Percentiles rank a stretch among this genome's conserved stretches.
phyloP scores from a whole-genome alignment of 1,139 yeast genomes.

The Wickerhamomyces sp. region DNA sequence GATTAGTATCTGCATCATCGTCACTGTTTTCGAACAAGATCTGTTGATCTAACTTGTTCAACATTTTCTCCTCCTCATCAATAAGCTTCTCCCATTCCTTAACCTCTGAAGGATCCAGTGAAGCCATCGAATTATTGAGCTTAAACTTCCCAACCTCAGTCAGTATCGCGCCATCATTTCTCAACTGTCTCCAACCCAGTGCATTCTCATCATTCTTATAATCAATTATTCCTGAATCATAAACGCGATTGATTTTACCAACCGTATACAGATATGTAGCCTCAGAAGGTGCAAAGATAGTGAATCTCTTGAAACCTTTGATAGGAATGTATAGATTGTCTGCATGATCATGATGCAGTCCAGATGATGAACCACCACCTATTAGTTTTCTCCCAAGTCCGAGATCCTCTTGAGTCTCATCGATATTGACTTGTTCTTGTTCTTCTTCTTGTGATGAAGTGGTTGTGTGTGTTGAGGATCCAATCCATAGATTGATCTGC shows the following conservation, averaged over 20 bases:
- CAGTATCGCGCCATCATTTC: conserved; percentile 58
- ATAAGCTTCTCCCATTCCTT: conserved; percentile 17
- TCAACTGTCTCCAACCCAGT: conserved; percentile 51
- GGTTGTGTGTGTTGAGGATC: conserved; percentile 29
- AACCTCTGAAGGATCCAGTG: conserved; percentile 12
- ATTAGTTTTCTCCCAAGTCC: conserved; percentile 52
- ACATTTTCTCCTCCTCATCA: conserved; percentile 20
- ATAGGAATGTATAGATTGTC: conserved; percentile 63
- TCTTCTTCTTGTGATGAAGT: too few species aligned
- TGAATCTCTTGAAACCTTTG: conserved; percentile 60
- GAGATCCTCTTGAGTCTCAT: conserved; percentile 24
- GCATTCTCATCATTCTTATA: conserved; percentile 48
- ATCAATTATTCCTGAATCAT: conserved; percentile 61
- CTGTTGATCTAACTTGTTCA: conserved; percentile 19
- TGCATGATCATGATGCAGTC: conserved; percentile 79
- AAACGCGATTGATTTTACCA: conserved; percentile 48
- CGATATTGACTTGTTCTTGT: conserved; percentile 15
- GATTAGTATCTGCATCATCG: too few species aligned
- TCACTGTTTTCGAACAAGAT: conserved; percentile 5
- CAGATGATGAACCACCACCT: conserved; percentile 57
- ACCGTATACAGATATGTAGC: conserved; percentile 54
- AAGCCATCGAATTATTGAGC: conserved; percentile 16
- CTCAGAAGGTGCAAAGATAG: conserved; percentile 57
- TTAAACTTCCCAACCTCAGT: conserved; percentile 37
- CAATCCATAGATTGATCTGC: conserved; percentile 74